Evolutionary conservation across 2,329 filamentous ascomycete species (phyloP), one percentile per base, ranked within the genome.

Genomic region (Calcarisporium arbuscula): DNA sequence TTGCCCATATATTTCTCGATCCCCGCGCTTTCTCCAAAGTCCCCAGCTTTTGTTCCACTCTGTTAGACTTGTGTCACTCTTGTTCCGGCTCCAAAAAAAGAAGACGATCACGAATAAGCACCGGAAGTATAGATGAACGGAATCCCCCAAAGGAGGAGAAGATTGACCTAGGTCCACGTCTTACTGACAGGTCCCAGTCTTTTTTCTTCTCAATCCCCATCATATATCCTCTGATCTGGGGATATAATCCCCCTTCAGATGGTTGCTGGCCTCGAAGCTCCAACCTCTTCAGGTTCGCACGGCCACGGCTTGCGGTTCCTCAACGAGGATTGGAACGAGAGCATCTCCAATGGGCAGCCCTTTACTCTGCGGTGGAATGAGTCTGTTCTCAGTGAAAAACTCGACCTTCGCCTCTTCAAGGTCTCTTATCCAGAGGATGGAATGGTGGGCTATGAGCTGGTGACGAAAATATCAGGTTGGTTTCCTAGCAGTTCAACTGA

Each of bases 281-380:
- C 32, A 8, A 32, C 38, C 28, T 32, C 36, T 23, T 34, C 37
- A 28, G 40, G 42, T 28, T 28, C 35, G n/a, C 41, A 39, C n/a
- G 47, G 45, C 28, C 45, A 54, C 26, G 50, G 53, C 27, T 43
- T 57, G 17, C 52, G 40, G 8, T 59, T 58, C 33, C 40, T 51
- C 16, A 59, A 58, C 35, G 46, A 53, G 20, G 45, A 51, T 14
- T 59, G 55, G 53, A 59, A 59, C 44, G 49, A 51, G 12, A 59
- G 48, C 36, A 57, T 58, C 9, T 45, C 50, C 19, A 57, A 56
- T 29, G 53, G 47, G n/a, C 38, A 48, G 19, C 38, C 38, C 2
- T 54, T 55, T 34, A 49, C 41, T 4, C 39, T 58, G 28, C 35
- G 37, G 19, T 59, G 56, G 55, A 57, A 59, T 40, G 43, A 51